Evolutionary conservation across 352 stramenopile species (phyloP).

Genomic region (Pythium dissotocum): DNA sequence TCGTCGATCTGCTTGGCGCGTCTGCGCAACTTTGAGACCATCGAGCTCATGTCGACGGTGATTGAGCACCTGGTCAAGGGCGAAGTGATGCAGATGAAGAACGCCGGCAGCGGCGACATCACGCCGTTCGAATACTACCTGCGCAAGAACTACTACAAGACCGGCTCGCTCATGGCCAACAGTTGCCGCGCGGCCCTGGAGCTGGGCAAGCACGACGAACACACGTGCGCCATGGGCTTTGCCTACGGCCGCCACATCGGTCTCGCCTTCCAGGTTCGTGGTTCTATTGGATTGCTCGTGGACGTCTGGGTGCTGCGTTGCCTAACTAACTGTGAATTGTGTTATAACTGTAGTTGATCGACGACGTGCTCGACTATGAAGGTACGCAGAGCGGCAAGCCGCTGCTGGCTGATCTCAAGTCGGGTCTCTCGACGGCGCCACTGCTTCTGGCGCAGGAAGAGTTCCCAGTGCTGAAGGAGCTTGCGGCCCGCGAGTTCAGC

Average conservation of each 20-base stretch:
- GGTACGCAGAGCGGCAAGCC: constrained; percentile 94
- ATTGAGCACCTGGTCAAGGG: constrained; percentile 99
- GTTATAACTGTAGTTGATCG: constrained; percentile 80
- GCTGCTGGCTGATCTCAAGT: constrained; percentile 93
- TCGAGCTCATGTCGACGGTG: constrained; percentile 97
- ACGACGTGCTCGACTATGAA: constrained; percentile 99
- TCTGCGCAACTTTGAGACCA: constrained; percentile 93
- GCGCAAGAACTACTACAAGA: constrained; percentile 99
- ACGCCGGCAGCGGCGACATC: constrained; percentile 66
- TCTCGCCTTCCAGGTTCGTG: constrained; percentile 95
- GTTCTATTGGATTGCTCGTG: neutral
- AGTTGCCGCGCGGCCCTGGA: constrained; percentile 93
- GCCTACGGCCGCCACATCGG: constrained; percentile 97
- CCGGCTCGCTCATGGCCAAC: constrained; percentile 98
- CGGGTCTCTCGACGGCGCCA: constrained; percentile 96
- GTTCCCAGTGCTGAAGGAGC: constrained; percentile 89
- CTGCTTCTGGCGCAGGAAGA: constrained; percentile 95
- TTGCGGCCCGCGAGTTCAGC: constrained; percentile 92
- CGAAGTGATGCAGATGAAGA: constrained; percentile 99
- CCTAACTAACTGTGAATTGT: constrained; percentile 1
- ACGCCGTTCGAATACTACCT: constrained; percentile 96
- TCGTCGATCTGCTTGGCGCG: constrained; percentile 95
- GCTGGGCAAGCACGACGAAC: constrained; percentile 89
- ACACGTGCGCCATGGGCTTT: constrained; percentile 89
- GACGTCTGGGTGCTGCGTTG: neutral